Evolutionary conservation across 1,284 basidiomycete genomes (phyloP), one percentile per base, ranked within the genome.

Genomic region (Tilletia caries): DNA sequence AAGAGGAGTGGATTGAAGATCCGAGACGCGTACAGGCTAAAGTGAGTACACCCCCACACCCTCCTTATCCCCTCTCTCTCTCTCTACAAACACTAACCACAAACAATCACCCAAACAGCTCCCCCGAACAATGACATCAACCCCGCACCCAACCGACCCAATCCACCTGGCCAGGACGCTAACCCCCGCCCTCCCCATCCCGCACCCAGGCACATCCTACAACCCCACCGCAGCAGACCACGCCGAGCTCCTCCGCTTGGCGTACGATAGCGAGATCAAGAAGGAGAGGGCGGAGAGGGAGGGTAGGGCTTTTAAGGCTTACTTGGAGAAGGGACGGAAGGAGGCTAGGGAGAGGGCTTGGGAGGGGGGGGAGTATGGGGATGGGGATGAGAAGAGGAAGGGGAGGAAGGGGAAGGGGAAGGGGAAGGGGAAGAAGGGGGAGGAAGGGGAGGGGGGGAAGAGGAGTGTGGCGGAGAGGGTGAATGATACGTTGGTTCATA

Each of bases 121-220:
- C 13, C 58, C 58, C 20, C 58, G 58, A 33, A 62, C 58, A 13
- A 12, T 62, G 58, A 20, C 58, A n/a, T 37, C 29, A 34, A 62
- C 27, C 27, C 58, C 27, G 3, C 20, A 3, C 29, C n/a, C 12
- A 12, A 25, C 29, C 32, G 58, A 34, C 32, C 32, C 58, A 27
- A 15, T 62, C 3, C 18, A 27, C 29, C 32, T 62, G 29, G 58
- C 70, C 4, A 65, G 65, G 33, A 58, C 65, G 1, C 75, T 81
- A 0, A n/a, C n/a, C 37, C 88, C 90, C 3, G 90, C 92, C 0
- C 87, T 95, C 1, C 83, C 87, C 0, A 83, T 88, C 5, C 95
- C 95, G 0, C 92, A 92, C 74, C 89, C 90, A 33, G 95, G 95
- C 23, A 88, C 90, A 5, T 95, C 92, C n/a, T 98, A 98, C 84